Evolutionary conservation across 192 early-diverging fungal genomes (phyloP).

Genomic region (Backusella tarrabulga): DNA sequence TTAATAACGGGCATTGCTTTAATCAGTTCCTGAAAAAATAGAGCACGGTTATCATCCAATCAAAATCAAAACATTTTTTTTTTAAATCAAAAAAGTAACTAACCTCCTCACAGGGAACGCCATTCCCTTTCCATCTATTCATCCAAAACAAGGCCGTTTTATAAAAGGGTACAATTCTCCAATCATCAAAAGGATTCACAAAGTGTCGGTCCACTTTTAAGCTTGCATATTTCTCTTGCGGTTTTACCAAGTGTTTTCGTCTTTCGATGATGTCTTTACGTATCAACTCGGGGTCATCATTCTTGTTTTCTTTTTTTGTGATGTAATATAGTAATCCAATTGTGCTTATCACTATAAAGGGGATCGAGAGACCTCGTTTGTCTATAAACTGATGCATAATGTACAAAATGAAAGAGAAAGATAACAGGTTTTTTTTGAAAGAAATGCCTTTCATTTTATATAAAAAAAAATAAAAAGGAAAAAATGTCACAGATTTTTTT

Average conservation of each 20-base stretch:
- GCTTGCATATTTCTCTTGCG: constrained; percentile 34
- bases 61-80: background rate
- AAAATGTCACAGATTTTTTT: constrained; percentile 2
- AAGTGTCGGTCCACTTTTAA: constrained; percentile 36
- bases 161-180: constrained; percentile 38
- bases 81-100: background rate
- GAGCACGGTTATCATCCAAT: background rate
- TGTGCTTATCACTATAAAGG: background rate
- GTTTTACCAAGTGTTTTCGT: constrained; percentile 17
- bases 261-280: constrained; percentile 16
- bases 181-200: constrained; percentile 61
- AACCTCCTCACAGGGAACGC: constrained; percentile 19
- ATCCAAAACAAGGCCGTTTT: constrained; percentile 35
- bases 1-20: constrained; percentile 24
- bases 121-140: constrained; percentile 25
- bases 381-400: constrained; percentile 1
- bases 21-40: constrained; percentile 15
- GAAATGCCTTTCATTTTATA: background rate
- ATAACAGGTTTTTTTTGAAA: background rate
- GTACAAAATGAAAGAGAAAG: background rate
- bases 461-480: background rate
- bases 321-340: background rate
- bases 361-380: background rate
- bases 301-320: background rate
- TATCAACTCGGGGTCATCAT: background rate